These are phyloP conservation scores for Daldinia grandis DNA, from an alignment of 495 filamentous ascomycete genomes.

Conservation along the genomic window DNA sequence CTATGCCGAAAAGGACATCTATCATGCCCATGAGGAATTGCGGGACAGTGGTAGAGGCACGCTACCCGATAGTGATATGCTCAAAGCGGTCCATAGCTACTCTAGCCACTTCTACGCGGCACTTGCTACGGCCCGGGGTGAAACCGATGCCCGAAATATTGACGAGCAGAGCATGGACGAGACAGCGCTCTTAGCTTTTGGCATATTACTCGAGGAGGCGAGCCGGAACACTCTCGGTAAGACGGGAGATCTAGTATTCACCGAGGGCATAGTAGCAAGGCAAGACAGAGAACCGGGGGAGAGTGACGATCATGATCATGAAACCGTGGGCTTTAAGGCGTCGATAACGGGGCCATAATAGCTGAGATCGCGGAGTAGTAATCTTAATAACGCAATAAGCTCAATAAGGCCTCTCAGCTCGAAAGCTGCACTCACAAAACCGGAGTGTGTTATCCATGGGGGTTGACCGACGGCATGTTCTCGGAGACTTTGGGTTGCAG, in stretches of 20 bases:
- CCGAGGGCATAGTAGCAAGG: conserved; percentile 62
- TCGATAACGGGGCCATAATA: conserved; percentile 11
- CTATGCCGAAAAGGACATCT: conserved; percentile 75
- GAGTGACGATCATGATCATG: conserved; percentile 19
- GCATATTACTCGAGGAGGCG: conserved; percentile 83
- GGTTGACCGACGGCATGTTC: not conserved
- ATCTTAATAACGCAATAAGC: conserved; percentile 26
- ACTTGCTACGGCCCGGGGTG: conserved; percentile 43
- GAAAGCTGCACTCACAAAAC: not conserved
- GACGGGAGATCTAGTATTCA: conserved; percentile 77
- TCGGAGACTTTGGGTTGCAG: conserved; percentile 4
- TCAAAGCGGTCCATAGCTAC: conserved; percentile 81
- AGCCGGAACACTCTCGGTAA: conserved; percentile 68
- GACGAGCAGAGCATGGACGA: conserved; percentile 81
- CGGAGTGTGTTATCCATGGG: not conserved
- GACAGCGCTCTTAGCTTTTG: conserved; percentile 82
- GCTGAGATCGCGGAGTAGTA: conserved; percentile 25
- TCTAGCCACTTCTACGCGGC: conserved; percentile 73
- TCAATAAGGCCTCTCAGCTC: conserved; percentile 5
- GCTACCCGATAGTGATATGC: conserved; percentile 75
- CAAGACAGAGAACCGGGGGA: conserved; percentile 24
- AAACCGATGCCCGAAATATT: conserved; percentile 45
- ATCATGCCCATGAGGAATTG: conserved; percentile 63
- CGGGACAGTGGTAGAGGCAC: conserved; percentile 47
- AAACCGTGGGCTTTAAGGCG: conserved; percentile 29